Base-by-base conservation (phyloP, 257 asterid genomes). In the Salvia rosmarinus region DNA sequence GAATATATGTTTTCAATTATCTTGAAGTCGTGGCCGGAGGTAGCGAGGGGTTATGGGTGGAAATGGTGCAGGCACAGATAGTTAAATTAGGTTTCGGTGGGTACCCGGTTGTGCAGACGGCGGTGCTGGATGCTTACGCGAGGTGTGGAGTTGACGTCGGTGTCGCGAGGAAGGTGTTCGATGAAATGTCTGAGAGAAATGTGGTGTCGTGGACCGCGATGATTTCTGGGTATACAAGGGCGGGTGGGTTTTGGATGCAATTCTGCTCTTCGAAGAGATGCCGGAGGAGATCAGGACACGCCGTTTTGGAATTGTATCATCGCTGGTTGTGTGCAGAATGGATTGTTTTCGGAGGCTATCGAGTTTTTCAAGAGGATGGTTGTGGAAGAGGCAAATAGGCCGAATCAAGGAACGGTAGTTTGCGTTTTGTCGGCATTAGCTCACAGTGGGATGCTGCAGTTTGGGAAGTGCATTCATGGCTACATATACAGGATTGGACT, bases 161-260 rank as follows among this genome's bases (percentile, higher is more conserved):
- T 23, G 25, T 64, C n/a, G 98, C 98, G 6, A 60, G 90, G 54
- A 79, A 9, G 84, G 79, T 94, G 90, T 89, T 91, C 59, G 97
- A 91, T 66, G 98, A 94, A 87, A 94, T 91, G 96, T 95, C 92
- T 9, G 75, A 77, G 0, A 83, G 92, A 70, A 84, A 80, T 82
- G 95, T 94, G 6, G 97, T 89, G 71, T 81, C 96, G 0, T 94
- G 96, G 96, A 94, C 97, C 8, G 94, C 97, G 0, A 75, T 91
- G 82, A 84, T 94, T 68, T 91, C 97, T 4, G 97, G 96, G 59
- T 91, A 84, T 67, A 68, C 88, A 28, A 84, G 75, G n/a, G n/a
- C n/a, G 71, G 71, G 75, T 44, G 93, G 95, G 39, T 12, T 75
- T 78, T 68, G n/a, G 80, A 75, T 80, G 98, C 96, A 9, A 64